Evolutionary conservation across 2,329 filamentous ascomycete species (phyloP), one percentile per base, ranked within the genome.

Genomic region (Ophiocordyceps polyrhachis-furcata): DNA sequence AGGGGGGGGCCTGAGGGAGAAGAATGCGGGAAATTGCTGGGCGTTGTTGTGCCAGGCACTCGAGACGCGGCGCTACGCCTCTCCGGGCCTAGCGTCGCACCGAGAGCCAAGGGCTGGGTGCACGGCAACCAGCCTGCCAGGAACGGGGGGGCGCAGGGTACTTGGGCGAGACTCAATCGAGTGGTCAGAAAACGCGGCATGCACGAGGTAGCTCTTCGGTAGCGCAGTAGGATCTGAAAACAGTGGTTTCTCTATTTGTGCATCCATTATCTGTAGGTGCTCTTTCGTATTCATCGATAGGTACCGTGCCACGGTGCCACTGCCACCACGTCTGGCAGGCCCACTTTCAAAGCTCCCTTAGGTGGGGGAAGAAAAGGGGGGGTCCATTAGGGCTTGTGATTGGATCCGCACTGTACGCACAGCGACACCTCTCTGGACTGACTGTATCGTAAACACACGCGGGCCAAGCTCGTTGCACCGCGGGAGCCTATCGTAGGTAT

Each of bases 11-110:
- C 20, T 44, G 41, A 32, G 38, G 42, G 41, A 40, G 46, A 41
- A 48, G 46, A 43, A 47, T 57, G 58, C 45, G 58, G 56, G 60
- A 62, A 62, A 62, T 62, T 62, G 56, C 58, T 54, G 51, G 25
- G 54, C 43, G 51, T 54, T 59, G 57, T 52, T 53, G 53, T 52
- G 51, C 52, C 51, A 50, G 49, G 51, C 48, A 52, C 49, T 45
- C 42, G 49, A 51, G 49, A 49, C 44, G 49, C 48, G 53, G 45
- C 40, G 46, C 50, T 50, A 55, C 48, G 25, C 52, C 46, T 17
- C 21, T 43, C 44, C 21, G n/a, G 45, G 52, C 31, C 35, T 50
- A 50, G 50, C 40, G 40, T 29, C 5, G 20, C 40, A 37, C 32
- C 20, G 15, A 14, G 28, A 44, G 29, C 21, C 35, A 21, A 23